Evolutionary conservation across 352 stramenopile species (phyloP).

Genomic region (Bremia lactucae): DNA sequence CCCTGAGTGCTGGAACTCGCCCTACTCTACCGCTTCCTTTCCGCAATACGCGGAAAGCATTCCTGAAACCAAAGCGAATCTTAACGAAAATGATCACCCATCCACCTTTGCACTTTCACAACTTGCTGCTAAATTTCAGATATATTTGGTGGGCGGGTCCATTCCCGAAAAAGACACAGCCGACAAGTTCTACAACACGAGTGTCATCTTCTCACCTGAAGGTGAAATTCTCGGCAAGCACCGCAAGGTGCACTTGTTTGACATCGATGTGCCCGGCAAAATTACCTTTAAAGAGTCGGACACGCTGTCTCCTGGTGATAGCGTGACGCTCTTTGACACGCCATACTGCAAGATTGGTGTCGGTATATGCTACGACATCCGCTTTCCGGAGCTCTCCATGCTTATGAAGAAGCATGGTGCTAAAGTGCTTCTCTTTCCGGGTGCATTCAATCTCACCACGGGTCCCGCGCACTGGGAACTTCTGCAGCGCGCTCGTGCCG

Average conservation of each 20-base stretch:
- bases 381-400: slow-evolving; percentile 98
- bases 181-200: slow-evolving; percentile 98
- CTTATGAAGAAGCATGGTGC: slow-evolving; percentile 88
- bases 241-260: slow-evolving; percentile 99
- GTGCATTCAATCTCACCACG: slow-evolving; percentile 83
- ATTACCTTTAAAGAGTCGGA: slow-evolving; percentile 99
- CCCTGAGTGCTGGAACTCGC: slow-evolving; percentile 94
- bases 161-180: slow-evolving; percentile 86
- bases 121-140: slow-evolving; percentile 80
- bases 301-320: slow-evolving; percentile 91
- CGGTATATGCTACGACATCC: slow-evolving; percentile 99
- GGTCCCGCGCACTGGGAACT: slow-evolving; percentile 99
- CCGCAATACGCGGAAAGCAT: slow-evolving; percentile 95
- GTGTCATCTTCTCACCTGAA: slow-evolving; percentile 90
- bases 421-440: slow-evolving; percentile 80
- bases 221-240: slow-evolving; percentile 96
- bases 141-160: slow-evolving; percentile 95
- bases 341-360: slow-evolving; percentile 92
- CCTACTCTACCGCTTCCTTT: slow-evolving; percentile 97
- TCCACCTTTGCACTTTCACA: slow-evolving; percentile 85
- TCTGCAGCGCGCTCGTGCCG: slow-evolving; percentile 91
- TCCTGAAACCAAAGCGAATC: slow-evolving; percentile 51
- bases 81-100: slow-evolving; percentile 53
- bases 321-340: slow-evolving; percentile 79
- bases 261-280: slow-evolving; percentile 98